Percentiles rank a stretch among this genome's conserved stretches.
These are phyloP conservation scores for Colletotrichum scovillei DNA, from an alignment of 2,329 filamentous ascomycete species.

Conservation along the genomic window DNA sequence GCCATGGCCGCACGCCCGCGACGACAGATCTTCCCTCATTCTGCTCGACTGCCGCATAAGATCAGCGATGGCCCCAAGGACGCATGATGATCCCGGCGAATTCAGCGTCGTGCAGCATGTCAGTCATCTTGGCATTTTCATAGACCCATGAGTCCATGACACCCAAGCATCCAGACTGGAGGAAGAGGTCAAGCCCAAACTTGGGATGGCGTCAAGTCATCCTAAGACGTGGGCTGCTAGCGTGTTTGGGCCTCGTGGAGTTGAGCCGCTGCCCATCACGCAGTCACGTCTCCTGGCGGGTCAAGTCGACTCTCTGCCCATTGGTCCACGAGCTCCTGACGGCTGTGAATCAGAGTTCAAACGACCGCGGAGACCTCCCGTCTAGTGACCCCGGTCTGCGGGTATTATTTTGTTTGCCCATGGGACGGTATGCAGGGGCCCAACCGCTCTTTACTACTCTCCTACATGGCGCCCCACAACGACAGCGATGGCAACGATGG, in stretches of 20 bases:
- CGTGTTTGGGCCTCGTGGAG: conserved; percentile 31
- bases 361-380: conserved; percentile 20
- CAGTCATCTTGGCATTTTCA: neutral
- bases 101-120: neutral
- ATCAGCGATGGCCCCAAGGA: neutral
- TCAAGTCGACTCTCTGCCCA: neutral
- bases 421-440: conserved; percentile 23
- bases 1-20: neutral
- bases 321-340: conserved; percentile 15
- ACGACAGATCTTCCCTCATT: neutral
- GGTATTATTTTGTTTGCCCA: conserved; percentile 15
- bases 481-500: neutral
- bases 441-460: neutral
- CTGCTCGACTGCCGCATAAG: neutral
- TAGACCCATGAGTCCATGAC: neutral
- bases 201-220: conserved; percentile 28
- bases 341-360: conserved; percentile 24
- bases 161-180: neutral
- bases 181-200: neutral
- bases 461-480: conserved; percentile 2
- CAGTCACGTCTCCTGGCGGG: neutral
- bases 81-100: neutral
- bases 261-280: conserved; percentile 10
- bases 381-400: conserved; percentile 6
- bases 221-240: conserved; percentile 5